Evolutionary conservation across 805 yeast genomes (phyloP), one percentile per base, ranked within the genome.

Genomic region (Blastobotrys attinorum): DNA sequence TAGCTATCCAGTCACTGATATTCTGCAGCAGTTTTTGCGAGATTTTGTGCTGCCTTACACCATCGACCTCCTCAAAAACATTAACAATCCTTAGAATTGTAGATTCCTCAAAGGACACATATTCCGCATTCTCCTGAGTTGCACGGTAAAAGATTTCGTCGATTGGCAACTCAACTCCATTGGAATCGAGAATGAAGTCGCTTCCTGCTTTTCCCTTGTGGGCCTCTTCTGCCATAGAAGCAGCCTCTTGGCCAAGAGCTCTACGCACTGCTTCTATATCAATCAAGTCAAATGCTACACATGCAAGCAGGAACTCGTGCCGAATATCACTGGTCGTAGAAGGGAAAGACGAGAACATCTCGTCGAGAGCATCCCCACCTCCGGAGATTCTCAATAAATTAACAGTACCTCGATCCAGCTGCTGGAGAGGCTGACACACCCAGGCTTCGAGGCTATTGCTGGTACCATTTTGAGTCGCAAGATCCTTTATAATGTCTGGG

Each of bases 301-400:
- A 63, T 21, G 70, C 62, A 47, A 65, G 67, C n/a, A 75, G 53
- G 41, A 75, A 72, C 27, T 73, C 79, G 48, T 71, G 75, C 33
- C 81, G 64, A 3, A 74, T 63, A 52, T 74, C 79, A 21, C 45
- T 51, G 6, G 68, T 66, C 1, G 72, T 65, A 1, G 74, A 59
- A 1, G 77, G 72, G 47, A 69, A 70, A 13, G 75, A 68, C n/a
- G 74, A 66, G 48, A 75, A 75, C 61, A 75, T 64, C 43, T 74
- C 76, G 44, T 74, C 79, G 32, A 66, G 57, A 27, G 63, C 61
- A 25, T 57, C 63, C 20, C 60, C 63, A 22, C 61, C 64, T 18
- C 64, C 65, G 27, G 64, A 60, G 35, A 60, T 59, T 21, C 66
- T 64, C 5, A 64, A 47, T 54, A 66, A n/a, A 56, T 57, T 47